Evolutionary conservation across 1,139 yeast genomes (phyloP), one percentile per base, ranked within the genome.

Genomic region (Ashbya aceris): DNA sequence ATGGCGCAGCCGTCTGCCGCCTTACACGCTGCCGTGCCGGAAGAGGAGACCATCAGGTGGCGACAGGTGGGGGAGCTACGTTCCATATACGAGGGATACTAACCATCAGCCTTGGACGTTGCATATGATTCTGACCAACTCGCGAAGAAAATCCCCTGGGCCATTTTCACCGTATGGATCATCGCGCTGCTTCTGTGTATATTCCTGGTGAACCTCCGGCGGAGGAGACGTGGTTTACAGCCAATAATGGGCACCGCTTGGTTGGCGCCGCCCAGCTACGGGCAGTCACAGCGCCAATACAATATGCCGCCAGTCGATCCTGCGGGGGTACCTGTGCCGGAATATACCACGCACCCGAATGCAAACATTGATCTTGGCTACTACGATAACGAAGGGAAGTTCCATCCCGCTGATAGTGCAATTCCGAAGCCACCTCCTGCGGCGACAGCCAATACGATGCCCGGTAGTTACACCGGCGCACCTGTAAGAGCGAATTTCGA

Each of bases 231-330:
- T 33, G 96, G 96, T 5, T 67, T 69, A 33, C 71, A 70, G 27
- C 96, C 96, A 0, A 69, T 86, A 3, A 71, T 78, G 45, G 94
- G 94, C 7, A 86, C 96, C 1, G 76, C 85, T 8, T 87, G 96
- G 93, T 74, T 87, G 71, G 81, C 94, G 0, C 96, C 96, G 3
- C 95, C 96, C 0, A 71, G 83, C n/a, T 86, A 87, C 58, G 64
- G 71, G 46, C 91, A 82, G 54, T 75, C 91, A 3, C 86, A 83
- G 53, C 69, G 68, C 43, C 80, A 77, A 45, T 76, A 79, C 52
- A 69, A 70, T 38, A 71, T 61, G 41, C 41, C 62, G 7, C 46
- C 60, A 8, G 58, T 49, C 43, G 69, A 64, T 4, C 60, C 66
- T 9, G 69, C 68, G 40, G 66, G 65, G 39, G 70, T 71, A 23